Base-by-base conservation (phyloP, 768 basidiomycete species). In the Rhodotorula kratochvilovae region DNA sequence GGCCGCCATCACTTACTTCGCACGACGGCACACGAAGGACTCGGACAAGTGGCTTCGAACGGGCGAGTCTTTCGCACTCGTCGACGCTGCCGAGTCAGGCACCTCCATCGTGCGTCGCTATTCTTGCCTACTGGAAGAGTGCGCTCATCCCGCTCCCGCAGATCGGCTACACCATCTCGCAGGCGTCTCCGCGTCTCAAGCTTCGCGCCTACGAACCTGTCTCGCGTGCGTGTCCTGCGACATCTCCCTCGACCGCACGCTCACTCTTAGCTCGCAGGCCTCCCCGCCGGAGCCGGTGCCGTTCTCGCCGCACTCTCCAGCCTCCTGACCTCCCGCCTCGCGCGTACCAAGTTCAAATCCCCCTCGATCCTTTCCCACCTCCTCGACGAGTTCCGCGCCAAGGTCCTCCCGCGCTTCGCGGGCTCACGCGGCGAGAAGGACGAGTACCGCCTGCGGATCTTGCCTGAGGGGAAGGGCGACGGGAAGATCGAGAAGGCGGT, bases 281-380 rank as follows among this genome's bases (percentile, higher is more conserved):
- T 72, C 51, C 43, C 33, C 16, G 19, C 54, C 27, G 71, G 71
- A 5, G 31, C 50, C 4, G 45, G 7, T 10, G 29, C 67, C 31
- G 61, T 73, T 56, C 17, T 63, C 39, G 2, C 7, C 16, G 33
- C 54, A 17, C 59, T 73, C 64, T 5, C 13, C 45, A 25, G 25
- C 1, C 39, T 69, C 23, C 25, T 73, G 42, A n/a, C 29, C 5
- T 1, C 7, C 15, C 63, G 61, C 11, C 63, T 69, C 23, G 19
- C 39, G 0, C 62, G 68, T 15, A 66, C 64, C 16, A 68, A 69
- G 36, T 63, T 69, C 72, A 73, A 69, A 25, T 31, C 61, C 12
- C 3, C 55, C 21, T 5, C 21, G 12, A 33, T 62, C 50, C 5
- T 7, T 11, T 2, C 55, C 2, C 48, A 43, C 21, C 55, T 73